phyloP scores from a whole-genome alignment of 495 filamentous ascomycete species.

The Cetradonia linearis region DNA sequence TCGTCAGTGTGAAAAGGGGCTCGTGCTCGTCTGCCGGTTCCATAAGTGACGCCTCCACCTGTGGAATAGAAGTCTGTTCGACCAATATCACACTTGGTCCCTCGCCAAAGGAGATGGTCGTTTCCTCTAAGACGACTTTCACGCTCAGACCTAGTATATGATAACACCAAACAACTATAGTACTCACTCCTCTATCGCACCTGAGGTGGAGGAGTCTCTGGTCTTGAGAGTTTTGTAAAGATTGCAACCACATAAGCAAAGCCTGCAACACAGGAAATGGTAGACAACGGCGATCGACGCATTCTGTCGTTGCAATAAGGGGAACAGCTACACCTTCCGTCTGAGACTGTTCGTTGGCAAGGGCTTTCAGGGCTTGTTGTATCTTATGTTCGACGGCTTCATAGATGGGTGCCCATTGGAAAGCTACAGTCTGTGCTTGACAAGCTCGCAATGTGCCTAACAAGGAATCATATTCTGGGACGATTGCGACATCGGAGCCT shows the following conservation, averaged over 20 bases:
- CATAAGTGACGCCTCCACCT: conserved; percentile 15
- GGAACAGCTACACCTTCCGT: no score
- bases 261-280: conserved; percentile 18
- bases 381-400: conserved; percentile 17
- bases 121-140: background rate
- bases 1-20: conserved; percentile 19
- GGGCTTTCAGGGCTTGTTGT: background rate
- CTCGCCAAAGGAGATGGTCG: conserved; percentile 15
- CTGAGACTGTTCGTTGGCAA: background rate
- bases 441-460: conserved; percentile 16
- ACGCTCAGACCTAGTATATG: conserved; percentile 19
- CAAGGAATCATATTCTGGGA: conserved; percentile 14
- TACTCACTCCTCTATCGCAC: conserved; percentile 17
- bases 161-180: conserved; percentile 21
- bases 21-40: conserved; percentile 14
- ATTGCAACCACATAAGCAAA: conserved; percentile 16
- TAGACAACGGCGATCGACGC: background rate
- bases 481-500: background rate
- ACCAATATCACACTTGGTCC: conserved; percentile 3
- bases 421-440: conserved; percentile 16
- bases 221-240: conserved; percentile 18
- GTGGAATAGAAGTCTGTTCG: background rate
- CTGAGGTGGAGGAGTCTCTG: conserved; percentile 16
- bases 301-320: background rate
- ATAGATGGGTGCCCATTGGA: conserved; percentile 13